Evolutionary conservation across 2,329 filamentous ascomycete species (phyloP), one percentile per base, ranked within the genome.

Genomic region (Cladophialophora bantiana): DNA sequence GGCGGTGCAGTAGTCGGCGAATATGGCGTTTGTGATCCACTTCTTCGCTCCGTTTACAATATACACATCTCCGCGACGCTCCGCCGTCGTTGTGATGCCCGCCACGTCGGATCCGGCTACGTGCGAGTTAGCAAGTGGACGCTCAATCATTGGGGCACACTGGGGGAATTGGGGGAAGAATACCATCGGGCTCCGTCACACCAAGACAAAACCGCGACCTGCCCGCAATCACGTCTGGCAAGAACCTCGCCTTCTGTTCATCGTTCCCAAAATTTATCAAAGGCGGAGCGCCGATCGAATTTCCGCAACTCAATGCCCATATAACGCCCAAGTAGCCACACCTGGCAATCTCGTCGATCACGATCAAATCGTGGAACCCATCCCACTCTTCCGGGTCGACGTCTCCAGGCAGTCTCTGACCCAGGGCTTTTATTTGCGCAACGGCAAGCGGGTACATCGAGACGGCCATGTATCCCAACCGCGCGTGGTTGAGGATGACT

Each of bases 1-100:
- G 38, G 98, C 84, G 81, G 97, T 98, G 76, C 94, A 95, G 77
- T 98, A 99, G 67, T 98, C 95, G 76, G 98, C 94, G 82, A 97
- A 99, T 83, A 98, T 90, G 68, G 88, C 89, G 85, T 99, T 99
- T 69, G 95, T 98, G 81, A 99, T 99, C 95, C 95, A 99, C 94
- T 98, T 98, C 87, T 99, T 99, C 80, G 88, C 89, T 56, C 95
- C 95, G 68, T 88, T 91, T 79, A 99, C 91, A 79, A 86, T 89
- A 42, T 70, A 70, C 6, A 61, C 53, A 38, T 81, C 78, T 0
- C 83, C 84, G 42, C 84, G 79, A 32, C 78, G 79, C 42, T 77
- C 74, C 0, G 89, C 89, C 0, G 85, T 89, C 2, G 88, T 89
- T 59, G 82, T 81, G 53, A 91, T 83, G 69, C 84, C 85, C 0